phyloP scores from a whole-genome alignment of 1,284 basidiomycete genomes.

The Trichosporon asahii region DNA sequence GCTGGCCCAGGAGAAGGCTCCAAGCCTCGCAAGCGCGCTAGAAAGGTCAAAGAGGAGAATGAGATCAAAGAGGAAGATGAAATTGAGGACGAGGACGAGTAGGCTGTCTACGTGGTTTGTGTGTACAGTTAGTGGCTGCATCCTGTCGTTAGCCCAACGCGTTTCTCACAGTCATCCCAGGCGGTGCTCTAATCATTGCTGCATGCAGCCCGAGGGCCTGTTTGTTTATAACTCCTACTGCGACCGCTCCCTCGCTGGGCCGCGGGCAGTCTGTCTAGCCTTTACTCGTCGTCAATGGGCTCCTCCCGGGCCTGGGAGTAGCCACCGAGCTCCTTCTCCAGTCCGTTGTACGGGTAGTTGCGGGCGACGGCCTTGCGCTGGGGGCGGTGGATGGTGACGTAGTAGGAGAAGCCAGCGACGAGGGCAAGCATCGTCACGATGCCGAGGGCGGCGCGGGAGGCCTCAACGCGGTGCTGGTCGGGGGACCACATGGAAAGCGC shows the following conservation, averaged over 20 bases:
- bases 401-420: slow-evolving; percentile 40
- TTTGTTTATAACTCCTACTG: slow-evolving; percentile 10
- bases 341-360: slow-evolving; percentile 48
- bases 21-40: background rate
- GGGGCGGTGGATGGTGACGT: slow-evolving; percentile 32
- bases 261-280: background rate
- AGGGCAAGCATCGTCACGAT: slow-evolving; percentile 23
- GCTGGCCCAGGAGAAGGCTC: background rate
- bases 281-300: slow-evolving; percentile 40
- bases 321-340: slow-evolving; percentile 49
- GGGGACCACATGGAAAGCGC: slow-evolving; percentile 83
- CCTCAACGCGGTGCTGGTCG: slow-evolving; percentile 57
- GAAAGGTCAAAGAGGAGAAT: background rate
- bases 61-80: background rate
- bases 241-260: background rate
- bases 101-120: too few relatives aligned
- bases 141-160: background rate
- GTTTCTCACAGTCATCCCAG: background rate
- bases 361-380: slow-evolving; percentile 38
- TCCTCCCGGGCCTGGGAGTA: slow-evolving; percentile 33
- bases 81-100: too few relatives aligned
- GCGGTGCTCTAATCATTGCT: slow-evolving; percentile 6
- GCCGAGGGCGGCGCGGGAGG: slow-evolving; percentile 34
- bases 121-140: too few relatives aligned
- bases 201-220: slow-evolving; percentile 7